Conservation (phyloP, 2,329 filamentous ascomycete genomes). For the Coniochaeta sp. region DNA sequence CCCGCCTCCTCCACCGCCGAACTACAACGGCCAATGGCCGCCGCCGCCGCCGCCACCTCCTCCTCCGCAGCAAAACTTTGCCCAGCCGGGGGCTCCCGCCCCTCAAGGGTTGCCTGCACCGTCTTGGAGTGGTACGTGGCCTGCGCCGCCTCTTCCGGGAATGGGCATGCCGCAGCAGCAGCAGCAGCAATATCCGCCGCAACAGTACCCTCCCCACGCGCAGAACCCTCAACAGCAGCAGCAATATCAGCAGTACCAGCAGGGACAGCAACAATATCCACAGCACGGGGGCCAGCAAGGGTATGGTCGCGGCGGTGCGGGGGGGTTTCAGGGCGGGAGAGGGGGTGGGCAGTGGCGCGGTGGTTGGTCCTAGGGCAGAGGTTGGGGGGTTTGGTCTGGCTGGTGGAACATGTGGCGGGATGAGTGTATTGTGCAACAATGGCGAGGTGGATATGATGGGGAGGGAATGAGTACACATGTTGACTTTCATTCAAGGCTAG, state of each 20-base stretch:
- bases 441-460: too few relatives aligned
- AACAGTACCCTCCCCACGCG: neutral
- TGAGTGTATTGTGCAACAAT: too few relatives aligned
- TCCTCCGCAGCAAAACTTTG: constrained; percentile 6
- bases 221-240: neutral
- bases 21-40: constrained; percentile 34
- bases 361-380: neutral
- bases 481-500: too few relatives aligned
- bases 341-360: neutral
- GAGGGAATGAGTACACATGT: too few relatives aligned
- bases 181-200: neutral
- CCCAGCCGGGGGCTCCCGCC: neutral
- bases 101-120: neutral
- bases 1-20: constrained; percentile 27
- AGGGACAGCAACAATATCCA: neutral
- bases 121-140: neutral
- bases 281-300: neutral
- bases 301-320: neutral
- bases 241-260: neutral
- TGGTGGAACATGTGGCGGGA: too few relatives aligned
- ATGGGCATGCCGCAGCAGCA: neutral
- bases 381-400: neutral
- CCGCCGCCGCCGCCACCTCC: constrained; percentile 27
- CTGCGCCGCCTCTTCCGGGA: neutral
- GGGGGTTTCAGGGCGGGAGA: neutral